These are phyloP conservation scores for Lodderomyces parapsilosis DNA, from an alignment of 1,139 yeast species.

Conservation along the genomic window DNA sequence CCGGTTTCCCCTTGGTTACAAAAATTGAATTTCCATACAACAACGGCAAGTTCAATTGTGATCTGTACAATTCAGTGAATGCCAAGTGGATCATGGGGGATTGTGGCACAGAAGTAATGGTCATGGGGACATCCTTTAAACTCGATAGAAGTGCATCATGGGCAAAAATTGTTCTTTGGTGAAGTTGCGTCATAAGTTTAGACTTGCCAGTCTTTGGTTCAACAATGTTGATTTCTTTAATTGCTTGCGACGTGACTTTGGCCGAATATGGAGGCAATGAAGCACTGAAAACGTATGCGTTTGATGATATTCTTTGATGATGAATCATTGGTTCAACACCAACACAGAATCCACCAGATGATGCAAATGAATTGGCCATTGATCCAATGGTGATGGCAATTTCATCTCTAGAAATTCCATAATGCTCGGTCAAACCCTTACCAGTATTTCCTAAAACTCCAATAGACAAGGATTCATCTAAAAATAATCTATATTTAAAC, in stretches of 20 bases:
- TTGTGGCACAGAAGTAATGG: conserved; percentile 54
- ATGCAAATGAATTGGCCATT: conserved; percentile 77
- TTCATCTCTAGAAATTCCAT: conserved; percentile 59
- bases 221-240: conserved; percentile 38
- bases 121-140: conserved; percentile 32
- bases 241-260: conserved; percentile 61
- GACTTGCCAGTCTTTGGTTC: conserved; percentile 36
- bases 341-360: conserved; percentile 93
- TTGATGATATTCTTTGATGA: conserved; percentile 76
- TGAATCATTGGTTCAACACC: conserved; percentile 83
- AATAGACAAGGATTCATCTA: conserved; percentile 84
- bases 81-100: conserved; percentile 72
- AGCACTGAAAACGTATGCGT: conserved; percentile 92
- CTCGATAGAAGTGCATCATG: conserved; percentile 13
- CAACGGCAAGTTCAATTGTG: conserved; percentile 42
- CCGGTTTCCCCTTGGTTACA: conserved; percentile 38
- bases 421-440: conserved; percentile 78
- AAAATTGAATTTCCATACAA: conserved; percentile 46
- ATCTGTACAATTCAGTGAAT: conserved; percentile 44
- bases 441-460: conserved; percentile 88
- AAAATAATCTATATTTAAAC: conserved; percentile 79
- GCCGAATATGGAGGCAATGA: conserved; percentile 93
- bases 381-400: conserved; percentile 88
- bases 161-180: conserved; percentile 20
- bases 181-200: conserved; percentile 27